These are phyloP conservation scores for Leishmania amazonensis DNA, from an alignment of 208 protist species.

Conservation along the genomic window DNA sequence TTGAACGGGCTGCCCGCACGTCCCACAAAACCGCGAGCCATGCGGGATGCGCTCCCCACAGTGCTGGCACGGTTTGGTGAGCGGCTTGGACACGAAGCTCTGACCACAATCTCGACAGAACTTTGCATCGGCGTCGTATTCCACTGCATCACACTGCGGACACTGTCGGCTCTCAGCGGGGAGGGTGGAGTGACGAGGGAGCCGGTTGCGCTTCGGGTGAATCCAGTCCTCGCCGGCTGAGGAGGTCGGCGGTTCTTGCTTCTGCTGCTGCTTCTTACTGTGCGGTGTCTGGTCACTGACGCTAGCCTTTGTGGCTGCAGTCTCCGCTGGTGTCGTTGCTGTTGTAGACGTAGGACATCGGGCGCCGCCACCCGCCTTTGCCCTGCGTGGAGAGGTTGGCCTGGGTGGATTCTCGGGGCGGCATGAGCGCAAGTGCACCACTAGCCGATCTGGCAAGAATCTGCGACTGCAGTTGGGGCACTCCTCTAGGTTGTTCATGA, in stretches of 20 bases:
- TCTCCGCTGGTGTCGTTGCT: background rate
- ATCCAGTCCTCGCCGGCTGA: slow-evolving; percentile 18
- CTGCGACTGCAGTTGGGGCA: slow-evolving; percentile 90
- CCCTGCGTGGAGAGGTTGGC: slow-evolving; percentile 13
- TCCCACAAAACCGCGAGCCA: slow-evolving; percentile 81
- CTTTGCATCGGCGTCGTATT: slow-evolving; percentile 79
- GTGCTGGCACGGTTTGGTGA: slow-evolving; percentile 50
- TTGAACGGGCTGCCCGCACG: slow-evolving; percentile 75
- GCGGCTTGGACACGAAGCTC: slow-evolving; percentile 27
- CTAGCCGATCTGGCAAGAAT: slow-evolving; percentile 90
- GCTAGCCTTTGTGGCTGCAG: background rate
- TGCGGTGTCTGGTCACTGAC: background rate
- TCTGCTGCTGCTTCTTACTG: background rate
- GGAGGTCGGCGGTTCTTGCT: background rate
- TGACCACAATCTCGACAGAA: slow-evolving; percentile 85
- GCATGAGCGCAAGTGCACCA: slow-evolving; percentile 90
- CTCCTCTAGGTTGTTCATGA: slow-evolving; percentile 84
- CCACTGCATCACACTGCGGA: slow-evolving; percentile 59
- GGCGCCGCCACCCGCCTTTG: slow-evolving; percentile 4
- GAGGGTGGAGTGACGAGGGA: slow-evolving; percentile 42
- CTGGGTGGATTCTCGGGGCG: slow-evolving; percentile 71
- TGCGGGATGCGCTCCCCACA: slow-evolving; percentile 74
- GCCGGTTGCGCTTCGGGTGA: slow-evolving; percentile 50
- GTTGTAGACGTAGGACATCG: background rate
- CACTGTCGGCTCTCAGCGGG: slow-evolving; percentile 51